Percentiles rank a stretch among this genome's conserved stretches.
These are phyloP conservation scores for Umbelopsis sp. DNA, from an alignment of 192 early-diverging fungal genomes.

Conservation along the genomic window DNA sequence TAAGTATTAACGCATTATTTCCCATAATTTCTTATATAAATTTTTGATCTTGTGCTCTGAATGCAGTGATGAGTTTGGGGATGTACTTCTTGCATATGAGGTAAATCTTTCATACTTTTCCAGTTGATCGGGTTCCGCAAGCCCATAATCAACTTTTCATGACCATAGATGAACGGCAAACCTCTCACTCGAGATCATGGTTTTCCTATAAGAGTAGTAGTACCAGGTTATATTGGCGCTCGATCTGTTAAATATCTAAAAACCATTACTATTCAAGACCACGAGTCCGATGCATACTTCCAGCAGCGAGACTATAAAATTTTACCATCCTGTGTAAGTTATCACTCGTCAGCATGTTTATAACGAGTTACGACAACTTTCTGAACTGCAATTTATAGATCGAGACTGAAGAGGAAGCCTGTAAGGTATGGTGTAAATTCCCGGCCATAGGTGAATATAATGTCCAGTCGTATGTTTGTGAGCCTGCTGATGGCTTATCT, in stretches of 20 bases:
- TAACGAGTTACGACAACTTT: background rate
- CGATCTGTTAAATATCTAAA: constrained; percentile 90
- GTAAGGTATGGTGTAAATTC: constrained; percentile 57
- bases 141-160: background rate
- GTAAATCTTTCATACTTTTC: constrained; percentile 38
- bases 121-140: background rate
- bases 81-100: constrained; percentile 75
- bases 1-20: constrained; percentile 24
- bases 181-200: constrained; percentile 83
- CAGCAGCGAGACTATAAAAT: constrained; percentile 86
- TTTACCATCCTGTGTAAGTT: constrained; percentile 66
- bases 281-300: constrained; percentile 71
- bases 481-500: constrained; percentile 61
- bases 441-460: constrained; percentile 70
- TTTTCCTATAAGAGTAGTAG: constrained; percentile 81
- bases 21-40: background rate
- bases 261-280: constrained; percentile 63
- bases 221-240: constrained; percentile 90
- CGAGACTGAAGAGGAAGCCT: constrained; percentile 35
- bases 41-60: background rate
- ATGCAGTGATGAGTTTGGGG: constrained; percentile 56
- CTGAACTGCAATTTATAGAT: background rate
- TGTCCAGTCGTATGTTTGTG: constrained; percentile 79
- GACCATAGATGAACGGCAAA: constrained; percentile 71
- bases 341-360: constrained; percentile 40